Evolutionary conservation across 495 filamentous ascomycete species (phyloP), one percentile per base, ranked within the genome.

Genomic region (Hypomontagnella submonticulosa): DNA sequence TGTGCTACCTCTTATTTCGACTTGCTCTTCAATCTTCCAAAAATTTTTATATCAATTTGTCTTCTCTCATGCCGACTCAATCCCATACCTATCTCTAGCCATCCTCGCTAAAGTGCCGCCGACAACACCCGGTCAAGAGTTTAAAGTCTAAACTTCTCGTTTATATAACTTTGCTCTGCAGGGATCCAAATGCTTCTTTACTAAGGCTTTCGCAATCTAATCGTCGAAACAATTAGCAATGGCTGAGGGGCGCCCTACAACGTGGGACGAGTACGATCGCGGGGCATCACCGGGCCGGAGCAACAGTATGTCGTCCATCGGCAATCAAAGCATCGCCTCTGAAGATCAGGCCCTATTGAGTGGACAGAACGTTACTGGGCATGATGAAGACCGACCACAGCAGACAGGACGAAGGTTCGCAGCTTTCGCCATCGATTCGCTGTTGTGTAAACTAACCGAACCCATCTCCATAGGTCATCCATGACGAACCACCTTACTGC

Each of bases 401-500:
- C 72, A 71, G 13, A 71, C 75, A 51, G 69, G 70, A 55, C 75
- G 79, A 69, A 77, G 77, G 75, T 75, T 62, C 23, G 52, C 48
- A 48, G 30, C 27, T 36, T 11, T n/a, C 4, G 20, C 20, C 27
- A 36, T 30, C 46, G 7, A 13, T 30, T 36, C 34, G 27, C 38
- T 16, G 50, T 10, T 7, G 3, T 52, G 12, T 38, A 43, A 16
- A 55, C 54, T 67, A 49, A 73, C 61, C 44, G 10, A 38, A 54
- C 38, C 40, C 2, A 38, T 36, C 23, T 30, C 18, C 13, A 4
- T 62, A 87, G 86, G 70, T 90, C 90, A 3, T 96, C 93, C 13
- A 81, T 95, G 67, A 91, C 91, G 40, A 81, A 90, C 71, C 86
- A 89, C 34, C 75, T 93, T 34, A 77, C 84, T 41, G 80, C 84